phyloP scores from a whole-genome alignment of 2,329 filamentous ascomycete genomes.

The Diplodia scrobiculata region DNA sequence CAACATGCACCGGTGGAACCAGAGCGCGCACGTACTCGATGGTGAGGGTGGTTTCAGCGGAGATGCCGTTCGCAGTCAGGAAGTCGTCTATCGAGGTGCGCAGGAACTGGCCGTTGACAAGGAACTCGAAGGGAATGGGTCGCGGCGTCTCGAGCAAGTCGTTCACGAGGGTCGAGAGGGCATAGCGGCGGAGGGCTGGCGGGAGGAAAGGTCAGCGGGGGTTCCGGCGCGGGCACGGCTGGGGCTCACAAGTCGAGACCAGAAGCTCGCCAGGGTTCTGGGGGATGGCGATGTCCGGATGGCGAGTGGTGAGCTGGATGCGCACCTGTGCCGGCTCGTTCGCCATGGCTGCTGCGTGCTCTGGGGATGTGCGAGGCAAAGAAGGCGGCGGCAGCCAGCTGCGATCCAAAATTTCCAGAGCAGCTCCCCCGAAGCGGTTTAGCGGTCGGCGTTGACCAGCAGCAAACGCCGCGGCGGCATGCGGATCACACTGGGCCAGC shows the following conservation, averaged over 20 bases:
- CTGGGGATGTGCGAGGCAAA: background rate
- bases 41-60: constrained; percentile 80
- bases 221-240: background rate
- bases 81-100: constrained; percentile 89
- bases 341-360: constrained; percentile 16
- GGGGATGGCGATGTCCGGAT: constrained; percentile 57
- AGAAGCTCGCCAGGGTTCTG: constrained; percentile 59
- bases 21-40: constrained; percentile 93
- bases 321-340: constrained; percentile 48
- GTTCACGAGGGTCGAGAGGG: constrained; percentile 65
- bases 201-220: constrained; percentile 15
- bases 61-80: constrained; percentile 81
- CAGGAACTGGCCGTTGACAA: constrained; percentile 91
- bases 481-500: constrained; percentile 1
- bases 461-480: constrained; percentile 14
- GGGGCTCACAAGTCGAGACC: constrained; percentile 57
- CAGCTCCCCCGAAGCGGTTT: constrained; percentile 21
- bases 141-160: constrained; percentile 59
- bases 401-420: constrained; percentile 28
- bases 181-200: constrained; percentile 58
- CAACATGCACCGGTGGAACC: constrained; percentile 83
- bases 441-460: constrained; percentile 24
- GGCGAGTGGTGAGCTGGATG: constrained; percentile 57
- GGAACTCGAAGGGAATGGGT: constrained; percentile 85
- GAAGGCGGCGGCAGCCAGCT: background rate